Conservation (phyloP, 768 basidiomycete species). For the Xerocomellus dryophilus region DNA sequence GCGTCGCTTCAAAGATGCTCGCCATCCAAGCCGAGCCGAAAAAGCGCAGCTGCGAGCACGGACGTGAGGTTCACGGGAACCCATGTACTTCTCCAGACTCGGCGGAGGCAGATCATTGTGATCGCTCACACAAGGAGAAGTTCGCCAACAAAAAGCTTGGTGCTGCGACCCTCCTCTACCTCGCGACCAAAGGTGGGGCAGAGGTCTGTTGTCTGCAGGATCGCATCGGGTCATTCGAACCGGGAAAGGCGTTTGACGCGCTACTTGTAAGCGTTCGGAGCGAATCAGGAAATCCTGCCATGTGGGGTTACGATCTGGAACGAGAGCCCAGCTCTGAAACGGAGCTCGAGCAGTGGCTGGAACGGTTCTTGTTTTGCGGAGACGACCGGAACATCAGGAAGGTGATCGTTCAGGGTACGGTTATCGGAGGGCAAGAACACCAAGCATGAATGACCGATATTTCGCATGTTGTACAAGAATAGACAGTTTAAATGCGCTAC, state of each 20-base stretch:
- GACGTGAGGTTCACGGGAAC: no score
- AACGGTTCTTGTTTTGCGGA: slow-evolving; percentile 82
- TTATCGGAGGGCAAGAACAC: slow-evolving; percentile 66
- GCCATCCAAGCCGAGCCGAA: slow-evolving; percentile 42
- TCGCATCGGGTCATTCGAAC: slow-evolving; percentile 70
- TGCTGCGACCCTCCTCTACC: slow-evolving; percentile 75
- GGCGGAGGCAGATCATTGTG: neutral
- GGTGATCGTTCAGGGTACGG: slow-evolving; percentile 81
- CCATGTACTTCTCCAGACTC: neutral
- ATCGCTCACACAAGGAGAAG: slow-evolving; percentile 2
- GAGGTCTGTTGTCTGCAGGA: slow-evolving; percentile 69
- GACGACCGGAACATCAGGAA: slow-evolving; percentile 79
- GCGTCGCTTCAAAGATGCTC: slow-evolving; percentile 77
- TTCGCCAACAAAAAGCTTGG: slow-evolving; percentile 65
- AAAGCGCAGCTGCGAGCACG: neutral
- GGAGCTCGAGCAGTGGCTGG: slow-evolving; percentile 57
- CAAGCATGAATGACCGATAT: slow-evolving; percentile 7
- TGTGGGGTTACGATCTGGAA: slow-evolving; percentile 49
- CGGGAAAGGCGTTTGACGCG: slow-evolving; percentile 90
- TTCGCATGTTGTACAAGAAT: slow-evolving; percentile 4
- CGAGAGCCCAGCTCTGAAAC: slow-evolving; percentile 31
- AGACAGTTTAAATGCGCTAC: slow-evolving; percentile 1
- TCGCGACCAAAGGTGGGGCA: slow-evolving; percentile 92
- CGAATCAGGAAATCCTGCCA: slow-evolving; percentile 51
- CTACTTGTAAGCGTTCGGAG: slow-evolving; percentile 61